Base-by-base conservation (phyloP, 345 rosid genomes). In the Isatis tinctoria region DNA sequence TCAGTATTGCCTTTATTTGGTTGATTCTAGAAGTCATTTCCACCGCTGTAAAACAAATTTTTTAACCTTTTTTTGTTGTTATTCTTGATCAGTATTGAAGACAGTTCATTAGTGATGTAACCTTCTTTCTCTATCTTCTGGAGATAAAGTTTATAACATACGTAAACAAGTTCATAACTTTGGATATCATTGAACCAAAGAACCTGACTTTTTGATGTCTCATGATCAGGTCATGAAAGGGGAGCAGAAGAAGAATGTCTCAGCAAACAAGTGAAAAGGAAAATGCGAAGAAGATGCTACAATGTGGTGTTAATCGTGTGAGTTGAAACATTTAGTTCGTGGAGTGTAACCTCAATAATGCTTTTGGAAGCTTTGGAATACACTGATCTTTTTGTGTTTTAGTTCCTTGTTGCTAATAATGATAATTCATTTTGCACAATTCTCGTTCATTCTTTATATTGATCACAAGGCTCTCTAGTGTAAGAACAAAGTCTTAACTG, bases 241-340 rank as follows among this genome's bases (percentile, higher is more conserved):
- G 30, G 72, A 76, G 44, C 13, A 35, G 2, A 76, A 76, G 80
- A 76, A 76, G 72, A 64, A 27, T 56, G 80, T 17, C 3, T 64
- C 60, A 63, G 10, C 80, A 27, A 76, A 28, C 71, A 70, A 76
- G 75, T 56, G 72, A n/a, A n/a, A n/a, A n/a, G n/a, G n/a, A n/a
- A n/a, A n/a, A n/a, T n/a, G n/a, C n/a, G n/a, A 76, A 2, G 60
- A 3, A 9, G 9, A 39, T 14, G 2, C 2, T 35, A 39, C n/a
- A n/a, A 40, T 51, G 37, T 60, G 28, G 63, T 60, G 37, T 67
- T 60, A 24, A 11, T 66, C 67, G 36, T 67, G 32, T 45, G 74
- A 61, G 53, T 69, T 69, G 52, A 45, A 54, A 35, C 30, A 22
- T 56, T 63, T 69, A 60, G 79, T 63, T 76, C 53, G 44, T 47